Evolutionary conservation across 2,329 filamentous ascomycete species (phyloP), one percentile per base, ranked within the genome.

Genomic region (Sordariomycetes sp.): DNA sequence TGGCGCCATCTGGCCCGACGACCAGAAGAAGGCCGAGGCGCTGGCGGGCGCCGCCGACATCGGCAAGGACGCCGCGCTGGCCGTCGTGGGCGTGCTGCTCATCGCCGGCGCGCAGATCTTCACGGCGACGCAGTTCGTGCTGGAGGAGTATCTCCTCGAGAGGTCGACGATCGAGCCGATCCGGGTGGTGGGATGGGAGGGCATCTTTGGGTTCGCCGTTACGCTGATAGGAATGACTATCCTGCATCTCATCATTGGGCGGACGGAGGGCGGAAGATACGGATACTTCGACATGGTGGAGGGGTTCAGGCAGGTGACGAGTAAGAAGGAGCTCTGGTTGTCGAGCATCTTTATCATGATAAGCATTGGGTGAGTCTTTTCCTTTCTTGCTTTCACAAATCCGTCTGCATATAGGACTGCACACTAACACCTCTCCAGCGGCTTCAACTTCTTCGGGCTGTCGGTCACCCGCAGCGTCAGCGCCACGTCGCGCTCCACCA

Each of bases 381-480:
- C 35, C 7, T n/a, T n/a, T 43, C 14, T 8, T n/a, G 4, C 37
- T 46, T 14, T n/a, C 40, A n/a, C n/a, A n/a, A n/a, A n/a, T n/a
- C 40, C 40, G 12, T 40, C 37, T n/a, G 3, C 28, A 18, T 7
- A 8, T 7, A 46, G 11, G 14, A n/a, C 40, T 7, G 18, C 18
- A 46, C n/a, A 8, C 40, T 46, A n/a, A 43, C 14, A 46, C 16
- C 40, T n/a, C 40, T 7, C 6, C 40, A 95, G 90, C 62, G 92
- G 93, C 58, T 99, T 97, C 82, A 99, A 99, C 75, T 99, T 96
- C 78, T 99, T 99, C 72, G 94, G 94, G 8, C 82, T 99, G 11
- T 94, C 89, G 0, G 93, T 99, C 10, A 99, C 94, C 1, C 85
- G 90, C 60, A 86, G 75, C 34, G 90, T 99, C 64, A 95, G 89